Conservation (phyloP, 2,329 filamentous ascomycete genomes). For the Xylaria sp. region DNA sequence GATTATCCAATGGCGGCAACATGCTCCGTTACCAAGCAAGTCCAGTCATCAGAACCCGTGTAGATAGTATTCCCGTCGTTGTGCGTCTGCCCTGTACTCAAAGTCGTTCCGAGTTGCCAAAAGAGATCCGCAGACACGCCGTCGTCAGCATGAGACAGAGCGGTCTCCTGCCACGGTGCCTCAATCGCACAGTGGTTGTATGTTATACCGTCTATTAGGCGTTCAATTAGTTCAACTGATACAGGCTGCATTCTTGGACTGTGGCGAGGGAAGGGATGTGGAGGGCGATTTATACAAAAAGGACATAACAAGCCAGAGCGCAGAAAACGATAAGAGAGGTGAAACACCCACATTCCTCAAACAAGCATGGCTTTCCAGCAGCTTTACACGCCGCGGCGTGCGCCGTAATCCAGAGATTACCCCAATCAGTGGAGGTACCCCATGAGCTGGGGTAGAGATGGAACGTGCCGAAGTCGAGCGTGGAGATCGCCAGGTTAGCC, state of each 20-base stretch:
- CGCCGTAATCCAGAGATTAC: conserved; percentile 44
- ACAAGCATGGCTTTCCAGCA: conserved; percentile 48
- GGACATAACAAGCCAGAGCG: neutral
- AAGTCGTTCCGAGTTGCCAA: conserved; percentile 42
- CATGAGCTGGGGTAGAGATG: conserved; percentile 48
- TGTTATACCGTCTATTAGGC: conserved; percentile 34
- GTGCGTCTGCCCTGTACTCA: conserved; percentile 48
- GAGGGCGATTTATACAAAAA: neutral
- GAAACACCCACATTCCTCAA: conserved; percentile 48
- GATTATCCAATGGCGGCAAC: conserved; percentile 41
- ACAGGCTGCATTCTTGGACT: neutral
- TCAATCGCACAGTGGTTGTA: conserved; percentile 40
- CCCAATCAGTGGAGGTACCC: conserved; percentile 45
- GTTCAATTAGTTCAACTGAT: neutral
- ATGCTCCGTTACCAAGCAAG: conserved; percentile 53
- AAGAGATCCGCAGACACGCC: conserved; percentile 41
- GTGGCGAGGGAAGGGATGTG: too few relatives aligned
- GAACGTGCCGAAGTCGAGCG: conserved; percentile 43
- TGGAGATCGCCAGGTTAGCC: conserved; percentile 39
- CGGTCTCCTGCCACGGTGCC: conserved; percentile 39
- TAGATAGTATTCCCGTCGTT: conserved; percentile 55
- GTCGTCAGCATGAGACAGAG: conserved; percentile 31
- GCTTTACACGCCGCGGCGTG: conserved; percentile 47
- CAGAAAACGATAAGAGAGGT: neutral
- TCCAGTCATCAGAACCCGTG: conserved; percentile 48